Conservation (phyloP, 169 alveolate species). For the Plasmodium inui region DNA sequence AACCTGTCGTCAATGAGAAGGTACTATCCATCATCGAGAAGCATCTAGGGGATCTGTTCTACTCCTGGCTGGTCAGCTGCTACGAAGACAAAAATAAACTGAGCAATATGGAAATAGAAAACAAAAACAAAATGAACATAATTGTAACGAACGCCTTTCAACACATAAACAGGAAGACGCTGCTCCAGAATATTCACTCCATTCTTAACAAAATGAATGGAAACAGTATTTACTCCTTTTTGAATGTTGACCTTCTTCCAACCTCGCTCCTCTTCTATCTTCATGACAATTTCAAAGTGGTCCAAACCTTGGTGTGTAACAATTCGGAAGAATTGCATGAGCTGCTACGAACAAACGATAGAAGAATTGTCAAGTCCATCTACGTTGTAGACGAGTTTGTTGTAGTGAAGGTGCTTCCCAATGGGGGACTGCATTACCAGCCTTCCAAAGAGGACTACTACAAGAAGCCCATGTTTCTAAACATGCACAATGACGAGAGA, state of each 20-base stretch:
- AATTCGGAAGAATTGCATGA: slow-evolving; percentile 60
- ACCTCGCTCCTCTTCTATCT: slow-evolving; percentile 56
- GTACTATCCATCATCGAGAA: slow-evolving; percentile 54
- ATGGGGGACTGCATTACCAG: slow-evolving; percentile 48
- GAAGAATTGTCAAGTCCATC: slow-evolving; percentile 24
- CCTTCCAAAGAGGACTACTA: slow-evolving; percentile 61
- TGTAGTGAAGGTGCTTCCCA: slow-evolving; percentile 29
- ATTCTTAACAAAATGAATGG: slow-evolving; percentile 30
- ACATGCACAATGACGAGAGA: background rate
- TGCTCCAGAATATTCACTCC: slow-evolving; percentile 27
- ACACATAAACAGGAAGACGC: slow-evolving; percentile 26
- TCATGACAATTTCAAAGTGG: slow-evolving; percentile 57
- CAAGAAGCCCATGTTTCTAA: slow-evolving; percentile 5
- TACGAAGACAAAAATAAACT: slow-evolving; percentile 65
- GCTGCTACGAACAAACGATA: slow-evolving; percentile 14
- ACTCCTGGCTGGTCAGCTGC: slow-evolving; percentile 68
- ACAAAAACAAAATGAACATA: slow-evolving; percentile 24
- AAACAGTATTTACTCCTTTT: slow-evolving; percentile 46
- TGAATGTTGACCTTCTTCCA: slow-evolving; percentile 42
- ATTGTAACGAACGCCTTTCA: slow-evolving; percentile 70
- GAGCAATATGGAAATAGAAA: slow-evolving; percentile 8
- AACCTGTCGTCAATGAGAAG: slow-evolving; percentile 7
- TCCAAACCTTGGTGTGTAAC: slow-evolving; percentile 50
- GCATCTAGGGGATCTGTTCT: slow-evolving; percentile 65
- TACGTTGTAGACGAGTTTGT: slow-evolving; percentile 63